Evolutionary conservation across 768 basidiomycete genomes (phyloP).

Genomic region (Leccinum truebloodii): DNA sequence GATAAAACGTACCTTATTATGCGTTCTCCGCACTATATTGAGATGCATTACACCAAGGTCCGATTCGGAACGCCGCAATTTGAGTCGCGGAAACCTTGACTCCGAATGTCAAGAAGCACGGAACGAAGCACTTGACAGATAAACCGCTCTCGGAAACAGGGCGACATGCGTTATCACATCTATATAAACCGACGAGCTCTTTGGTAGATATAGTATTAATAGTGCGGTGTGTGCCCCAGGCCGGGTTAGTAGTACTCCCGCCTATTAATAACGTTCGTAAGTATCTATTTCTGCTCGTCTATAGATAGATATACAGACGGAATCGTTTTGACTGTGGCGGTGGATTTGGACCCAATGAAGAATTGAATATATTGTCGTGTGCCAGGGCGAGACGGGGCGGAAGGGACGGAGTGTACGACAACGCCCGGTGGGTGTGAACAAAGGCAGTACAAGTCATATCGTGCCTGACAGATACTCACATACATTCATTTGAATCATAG

Average conservation of each 20-base stretch:
- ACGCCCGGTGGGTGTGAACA: background rate
- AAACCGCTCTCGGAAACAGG: background rate
- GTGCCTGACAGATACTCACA: background rate
- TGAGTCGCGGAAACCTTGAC: background rate
- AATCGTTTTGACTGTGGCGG: background rate
- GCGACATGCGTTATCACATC: background rate
- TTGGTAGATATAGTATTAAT: background rate
- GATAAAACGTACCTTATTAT: background rate
- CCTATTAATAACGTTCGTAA: background rate
- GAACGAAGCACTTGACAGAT: background rate
- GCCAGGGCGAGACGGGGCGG: background rate
- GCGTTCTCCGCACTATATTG: too few species aligned
- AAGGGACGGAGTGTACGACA: background rate
- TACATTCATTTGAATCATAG: background rate
- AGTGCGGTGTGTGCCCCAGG: background rate
- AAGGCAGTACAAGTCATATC: background rate
- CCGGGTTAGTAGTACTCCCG: background rate
- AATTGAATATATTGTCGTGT: background rate
- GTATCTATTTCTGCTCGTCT: background rate
- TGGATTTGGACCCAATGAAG: background rate
- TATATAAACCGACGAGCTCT: background rate
- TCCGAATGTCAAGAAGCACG: background rate
- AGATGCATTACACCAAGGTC: background rate
- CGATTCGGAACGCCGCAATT: conserved; percentile 2
- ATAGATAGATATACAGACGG: background rate